These are phyloP conservation scores for Rhodotorula sp. DNA, from an alignment of 1,284 basidiomycete species.

Conservation along the genomic window DNA sequence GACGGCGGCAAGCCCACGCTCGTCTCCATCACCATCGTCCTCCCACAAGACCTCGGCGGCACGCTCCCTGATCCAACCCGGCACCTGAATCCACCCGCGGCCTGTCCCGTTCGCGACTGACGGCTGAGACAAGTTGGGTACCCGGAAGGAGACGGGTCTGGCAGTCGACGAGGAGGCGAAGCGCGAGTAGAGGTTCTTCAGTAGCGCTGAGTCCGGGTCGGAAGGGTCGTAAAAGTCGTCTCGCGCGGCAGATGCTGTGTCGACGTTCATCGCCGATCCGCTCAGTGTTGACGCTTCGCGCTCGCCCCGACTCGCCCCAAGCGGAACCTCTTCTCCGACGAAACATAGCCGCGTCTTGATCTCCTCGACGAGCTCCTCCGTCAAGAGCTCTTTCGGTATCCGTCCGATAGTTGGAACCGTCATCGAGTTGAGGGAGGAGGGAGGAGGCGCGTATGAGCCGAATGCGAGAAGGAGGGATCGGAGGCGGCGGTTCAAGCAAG, in stretches of 20 bases:
- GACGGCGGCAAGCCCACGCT: slow-evolving; percentile 73
- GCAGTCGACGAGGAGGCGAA: slow-evolving; percentile 26
- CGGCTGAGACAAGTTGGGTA: slow-evolving; percentile 19
- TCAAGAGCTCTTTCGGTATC: slow-evolving; percentile 70
- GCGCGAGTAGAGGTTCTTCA: slow-evolving; percentile 21
- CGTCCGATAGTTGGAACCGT: slow-evolving; percentile 56
- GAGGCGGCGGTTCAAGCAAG: slow-evolving; percentile 69
- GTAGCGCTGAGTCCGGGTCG: slow-evolving; percentile 22
- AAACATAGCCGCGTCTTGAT: slow-evolving; percentile 79
- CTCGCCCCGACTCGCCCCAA: background rate
- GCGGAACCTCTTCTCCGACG: slow-evolving; percentile 50
- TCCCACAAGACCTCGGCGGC: slow-evolving; percentile 88
- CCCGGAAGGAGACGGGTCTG: slow-evolving; percentile 27
- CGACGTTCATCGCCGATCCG: slow-evolving; percentile 10
- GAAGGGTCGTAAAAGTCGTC: background rate
- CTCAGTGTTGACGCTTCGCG: background rate
- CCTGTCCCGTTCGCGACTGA: slow-evolving; percentile 10
- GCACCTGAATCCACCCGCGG: slow-evolving; percentile 71
- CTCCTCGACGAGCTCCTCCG: slow-evolving; percentile 71
- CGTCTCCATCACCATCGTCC: slow-evolving; percentile 67
- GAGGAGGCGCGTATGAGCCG: slow-evolving; percentile 74
- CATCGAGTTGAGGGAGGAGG: slow-evolving; percentile 50
- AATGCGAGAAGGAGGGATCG: slow-evolving; percentile 73
- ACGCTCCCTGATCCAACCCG: slow-evolving; percentile 91
- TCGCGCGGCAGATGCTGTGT: background rate